phyloP scores from a whole-genome alignment of 129 eudicot genomes.

The Ambrosia artemisiifolia region DNA sequence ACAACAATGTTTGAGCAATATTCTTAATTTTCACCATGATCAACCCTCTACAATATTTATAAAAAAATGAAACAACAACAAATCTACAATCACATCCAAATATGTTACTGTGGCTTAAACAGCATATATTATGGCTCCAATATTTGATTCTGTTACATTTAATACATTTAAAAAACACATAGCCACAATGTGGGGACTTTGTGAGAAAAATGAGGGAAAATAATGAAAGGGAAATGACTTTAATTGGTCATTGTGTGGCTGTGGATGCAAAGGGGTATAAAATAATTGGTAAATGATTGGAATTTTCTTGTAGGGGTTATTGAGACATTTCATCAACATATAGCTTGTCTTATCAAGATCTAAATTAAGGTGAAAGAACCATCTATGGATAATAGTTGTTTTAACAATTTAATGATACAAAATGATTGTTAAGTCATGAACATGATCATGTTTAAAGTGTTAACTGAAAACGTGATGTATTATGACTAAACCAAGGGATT shows the following conservation, averaged over 20 bases:
- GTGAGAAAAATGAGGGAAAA: constrained; percentile 20
- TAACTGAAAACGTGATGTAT: background rate
- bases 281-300: constrained; percentile 23
- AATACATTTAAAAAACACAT: background rate
- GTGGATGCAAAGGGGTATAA: constrained; percentile 24
- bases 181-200: constrained; percentile 11
- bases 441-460: background rate
- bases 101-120: constrained; percentile 11
- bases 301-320: constrained; percentile 4
- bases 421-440: background rate
- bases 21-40: constrained; percentile 23
- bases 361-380: background rate
- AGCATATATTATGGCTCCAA: constrained; percentile 8
- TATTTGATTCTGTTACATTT: constrained; percentile 6
- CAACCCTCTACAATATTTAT: constrained; percentile 19
- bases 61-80: background rate
- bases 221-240: constrained; percentile 30
- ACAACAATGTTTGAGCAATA: constrained; percentile 35
- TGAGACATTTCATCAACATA: constrained; percentile 12
- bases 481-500: background rate
- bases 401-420: background rate
- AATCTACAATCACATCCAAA: background rate
- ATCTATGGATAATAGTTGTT: background rate
- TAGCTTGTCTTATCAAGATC: background rate
- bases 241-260: constrained; percentile 39